Base-by-base conservation (phyloP, 73 alveolate genomes). In the Stentor roeselii region DNA sequence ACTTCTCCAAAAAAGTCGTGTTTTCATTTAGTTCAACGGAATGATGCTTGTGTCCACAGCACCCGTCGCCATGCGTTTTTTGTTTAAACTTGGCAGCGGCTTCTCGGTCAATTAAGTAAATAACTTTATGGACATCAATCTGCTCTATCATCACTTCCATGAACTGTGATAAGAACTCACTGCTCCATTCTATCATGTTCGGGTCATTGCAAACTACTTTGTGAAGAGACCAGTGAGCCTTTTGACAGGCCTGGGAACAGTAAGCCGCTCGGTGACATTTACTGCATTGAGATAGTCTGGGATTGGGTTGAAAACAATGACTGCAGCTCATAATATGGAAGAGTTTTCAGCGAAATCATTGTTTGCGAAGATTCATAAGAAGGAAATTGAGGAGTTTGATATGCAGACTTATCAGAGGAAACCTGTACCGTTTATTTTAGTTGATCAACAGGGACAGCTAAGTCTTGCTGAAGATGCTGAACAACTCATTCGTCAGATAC, bases 171-270 rank as follows among this genome's bases (percentile, higher is more conserved):
- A 67, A 36, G 14, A 67, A 40, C 21, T n/a, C 80, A 27, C 42
- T 36, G 34, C 21, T 27, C 80, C 80, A 67, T 67, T 67, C 41
- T 1, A 67, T 32, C 21, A 67, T 36, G 37, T 67, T 67, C 11
- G 37, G 50, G 41, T 67, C 37, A 34, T 67, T 32, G 37, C 80
- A 67, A 2, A 67, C 37, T 2, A 34, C 15, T 67, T 67, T 67
- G 80, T 67, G 80, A 32, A 34, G 27, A 11, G 21, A 27, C 37
- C 80, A 67, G 41, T 67, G n/a, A 67, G 41, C 15, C 34, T 67
- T 67, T 67, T 67, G 80, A 2, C 80, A 67, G 80, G 37, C 41
- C 34, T 67, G 80, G 34, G 80, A 30, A 2, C 80, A 67, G 80
- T 67, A 67, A 27, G 80, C 37, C 11, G 37, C 37, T 32, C 80